A percentile compares a stretch with the other conserved stretches of the same genome.
phyloP scores from a whole-genome alignment of 192 early-diverging fungal species.

The Backusella tarrabulga region DNA sequence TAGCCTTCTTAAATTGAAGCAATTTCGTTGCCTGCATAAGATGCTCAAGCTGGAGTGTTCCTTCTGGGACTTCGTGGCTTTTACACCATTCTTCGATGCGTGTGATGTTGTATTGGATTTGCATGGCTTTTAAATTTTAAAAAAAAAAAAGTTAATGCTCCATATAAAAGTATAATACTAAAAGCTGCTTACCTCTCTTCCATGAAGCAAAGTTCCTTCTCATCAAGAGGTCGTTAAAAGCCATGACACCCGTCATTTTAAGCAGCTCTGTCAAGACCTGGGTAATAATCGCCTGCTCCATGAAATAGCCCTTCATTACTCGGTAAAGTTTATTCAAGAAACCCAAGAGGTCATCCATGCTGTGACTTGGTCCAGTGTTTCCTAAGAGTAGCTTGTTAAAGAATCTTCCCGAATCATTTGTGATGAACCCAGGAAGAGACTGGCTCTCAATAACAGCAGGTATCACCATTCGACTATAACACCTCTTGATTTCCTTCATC shows the following conservation, averaged over 20 bases:
- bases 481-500: slow-evolving; percentile 96
- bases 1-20: slow-evolving; percentile 88
- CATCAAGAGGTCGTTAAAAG: slow-evolving; percentile 98
- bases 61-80: slow-evolving; percentile 86
- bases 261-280: slow-evolving; percentile 95
- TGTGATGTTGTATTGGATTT: slow-evolving; percentile 98
- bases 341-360: slow-evolving; percentile 92
- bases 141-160: neutral
- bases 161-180: neutral
- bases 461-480: slow-evolving; percentile 89
- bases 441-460: slow-evolving; percentile 96
- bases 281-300: slow-evolving; percentile 85
- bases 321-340: slow-evolving; percentile 90
- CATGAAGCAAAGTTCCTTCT: slow-evolving; percentile 98
- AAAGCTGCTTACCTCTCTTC: slow-evolving; percentile 75
- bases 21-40: slow-evolving; percentile 97
- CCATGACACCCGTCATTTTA: slow-evolving; percentile 87
- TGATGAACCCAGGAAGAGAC: slow-evolving; percentile 88
- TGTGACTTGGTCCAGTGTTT: slow-evolving; percentile 72
- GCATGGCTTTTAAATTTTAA: slow-evolving; percentile 61
- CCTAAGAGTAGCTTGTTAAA: slow-evolving; percentile 85
- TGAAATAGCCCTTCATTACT: slow-evolving; percentile 94
- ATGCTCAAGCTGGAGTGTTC: slow-evolving; percentile 86
- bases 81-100: slow-evolving; percentile 99
- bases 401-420: slow-evolving; percentile 87